Base-by-base conservation (phyloP, 2,329 filamentous ascomycete genomes). In the Colletotrichum tanaceti region DNA sequence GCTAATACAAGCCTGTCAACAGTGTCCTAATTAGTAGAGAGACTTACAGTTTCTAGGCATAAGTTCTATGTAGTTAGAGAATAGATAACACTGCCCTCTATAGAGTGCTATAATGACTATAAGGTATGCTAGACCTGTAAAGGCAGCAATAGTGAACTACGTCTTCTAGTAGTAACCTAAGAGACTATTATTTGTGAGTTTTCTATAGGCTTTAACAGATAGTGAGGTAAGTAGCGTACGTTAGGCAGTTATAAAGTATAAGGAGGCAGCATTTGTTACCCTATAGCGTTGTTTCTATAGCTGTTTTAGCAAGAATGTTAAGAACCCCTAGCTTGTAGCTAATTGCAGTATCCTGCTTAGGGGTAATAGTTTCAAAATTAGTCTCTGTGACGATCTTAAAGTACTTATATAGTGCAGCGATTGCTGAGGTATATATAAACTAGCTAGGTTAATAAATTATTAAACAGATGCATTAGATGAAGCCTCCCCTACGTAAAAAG, bases 221-320 rank as follows among this genome's bases (percentile, higher is more conserved):
- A 2, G 32, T 18, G 10, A 22, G 54, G 3, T 13, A 2, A 28
- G 5, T 5, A 66, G 32, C 67, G 13, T 54, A 70, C 68, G 47
- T 43, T 16, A 70, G 11, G 3, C 68, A 64, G 28, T 58, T 54
- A 16, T 68, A 70, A 5, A 70, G 24, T 6, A 70, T 14, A 35
- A 70, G n/a, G 3, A 70, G 41, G 32, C 68, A 70, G 24, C 58
- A 63, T 44, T 70, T 70, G 11, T 70, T 70, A 5, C 68, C 68
- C 68, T 64, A 70, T 4, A 70, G 44, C 7, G 68, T 70, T 20
- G 68, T 70, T 28, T 70, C 58, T 11, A 70, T 68, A n/a, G 63
- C 35, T 2, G 68, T 70, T 28, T 70, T 64, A 16, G 47, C 54
- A 0, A 70, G 49, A 18, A 68, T 53, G 32, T 70, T 70, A 14